Evolutionary conservation across 2,329 filamentous ascomycete species (phyloP), one percentile per base, ranked within the genome.

Genomic region (Botryotinia calthae): DNA sequence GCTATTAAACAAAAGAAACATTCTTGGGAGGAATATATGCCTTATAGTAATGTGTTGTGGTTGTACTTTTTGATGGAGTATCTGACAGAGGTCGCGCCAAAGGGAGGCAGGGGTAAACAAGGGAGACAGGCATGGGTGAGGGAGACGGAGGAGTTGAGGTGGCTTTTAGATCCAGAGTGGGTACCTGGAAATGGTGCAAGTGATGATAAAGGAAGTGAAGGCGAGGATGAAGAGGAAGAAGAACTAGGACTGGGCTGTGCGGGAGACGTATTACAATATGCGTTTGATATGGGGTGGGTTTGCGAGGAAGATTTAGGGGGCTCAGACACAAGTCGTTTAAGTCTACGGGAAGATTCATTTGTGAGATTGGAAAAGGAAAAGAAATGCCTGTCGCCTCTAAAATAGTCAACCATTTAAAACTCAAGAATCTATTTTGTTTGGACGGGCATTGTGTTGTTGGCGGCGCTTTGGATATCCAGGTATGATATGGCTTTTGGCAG

Each of bases 31-130:
- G 83, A 81, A 1, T 86, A 87, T 75, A 84, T 84, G 42, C 88
- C 89, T 0, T 91, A 90, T 79, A 90, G 87, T 7, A 91, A 91
- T 75, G 87, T 90, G 1, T 81, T 91, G 28, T 91, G 89, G 89
- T 83, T 91, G 2, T 86, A 87, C 4, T 91, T 71, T 22, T 8
- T 73, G 2, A 51, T 73, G 16, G 65, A 73, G 20, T 73, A 73
- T 51, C 22, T 73, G 10, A 71, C 66, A n/a, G 28, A n/a, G 8
- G 65, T 68, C 8, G 65, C 65, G 10, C 65, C 48, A 9, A 68
- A 68, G 20, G 65, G 65, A 18, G 65, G 65, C 8, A 56, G 51
- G 10, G 48, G 65, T 0, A 68, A 56, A 31, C 37, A 42, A 37
- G 65, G 65, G 42, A 68, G 40, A 3, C 48, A 68, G 6, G 34